A percentile compares a stretch with the other conserved stretches of the same genome.
Evolutionary conservation across 805 yeast genomes (phyloP).

Genomic region (Lachancea kluyveri): DNA sequence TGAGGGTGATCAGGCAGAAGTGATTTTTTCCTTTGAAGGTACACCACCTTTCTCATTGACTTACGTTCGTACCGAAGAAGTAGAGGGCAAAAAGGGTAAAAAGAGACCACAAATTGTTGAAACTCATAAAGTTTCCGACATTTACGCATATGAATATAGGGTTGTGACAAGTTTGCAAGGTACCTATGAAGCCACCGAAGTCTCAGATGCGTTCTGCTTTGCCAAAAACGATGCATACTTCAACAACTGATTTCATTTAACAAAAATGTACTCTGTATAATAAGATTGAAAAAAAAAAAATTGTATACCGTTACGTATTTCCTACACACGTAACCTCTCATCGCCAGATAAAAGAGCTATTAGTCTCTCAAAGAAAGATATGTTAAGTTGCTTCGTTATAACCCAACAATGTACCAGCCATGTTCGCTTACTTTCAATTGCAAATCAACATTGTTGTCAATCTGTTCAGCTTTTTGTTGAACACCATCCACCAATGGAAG

Average conservation of each 20-base stretch:
- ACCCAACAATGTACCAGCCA: constrained; percentile 1
- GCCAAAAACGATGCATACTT: constrained; percentile 37
- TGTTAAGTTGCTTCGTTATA: no score
- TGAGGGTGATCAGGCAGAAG: constrained; percentile 91
- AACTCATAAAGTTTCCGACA: constrained; percentile 49
- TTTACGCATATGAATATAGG: constrained; percentile 61
- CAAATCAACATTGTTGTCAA: constrained; percentile 1
- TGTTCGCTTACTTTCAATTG: not conserved
- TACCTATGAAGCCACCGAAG: constrained; percentile 84
- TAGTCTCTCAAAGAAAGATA: no score
- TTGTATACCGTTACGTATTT: no score
- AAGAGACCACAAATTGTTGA: constrained; percentile 57
- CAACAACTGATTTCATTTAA: constrained; percentile 10
- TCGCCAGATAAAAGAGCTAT: no score
- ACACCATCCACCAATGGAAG: constrained; percentile 1
- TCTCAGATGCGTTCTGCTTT: constrained; percentile 78
- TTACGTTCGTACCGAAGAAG: constrained; percentile 65
- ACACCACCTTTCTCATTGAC: constrained; percentile 86
- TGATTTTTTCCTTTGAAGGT: constrained; percentile 76
- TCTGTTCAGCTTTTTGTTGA: not conserved
- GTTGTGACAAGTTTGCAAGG: constrained; percentile 84
- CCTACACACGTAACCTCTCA: no score
- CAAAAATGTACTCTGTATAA: not conserved
- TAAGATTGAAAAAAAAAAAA: constrained; percentile 1
- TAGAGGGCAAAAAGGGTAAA: constrained; percentile 33